phyloP scores from a whole-genome alignment of 768 basidiomycete species.

The Vararia minispora region DNA sequence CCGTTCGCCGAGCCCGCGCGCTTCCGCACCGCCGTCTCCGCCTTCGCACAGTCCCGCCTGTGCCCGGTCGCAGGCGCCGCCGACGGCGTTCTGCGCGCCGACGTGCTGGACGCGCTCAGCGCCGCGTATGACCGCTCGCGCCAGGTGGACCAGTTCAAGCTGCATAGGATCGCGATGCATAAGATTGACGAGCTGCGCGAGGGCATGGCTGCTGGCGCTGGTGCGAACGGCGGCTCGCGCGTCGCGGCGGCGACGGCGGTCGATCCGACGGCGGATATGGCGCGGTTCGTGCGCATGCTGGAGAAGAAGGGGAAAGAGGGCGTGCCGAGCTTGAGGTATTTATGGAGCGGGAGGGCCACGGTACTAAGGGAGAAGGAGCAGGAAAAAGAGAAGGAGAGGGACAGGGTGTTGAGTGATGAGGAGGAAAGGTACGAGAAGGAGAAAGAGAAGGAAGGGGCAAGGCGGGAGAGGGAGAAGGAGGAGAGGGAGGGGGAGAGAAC shows the following conservation, averaged over 20 bases:
- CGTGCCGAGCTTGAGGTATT: conserved; percentile 20
- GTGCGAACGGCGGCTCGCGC: conserved; percentile 10
- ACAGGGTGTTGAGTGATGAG: conserved; percentile 22
- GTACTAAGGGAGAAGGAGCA: conserved; percentile 23
- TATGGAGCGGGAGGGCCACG: conserved; percentile 25
- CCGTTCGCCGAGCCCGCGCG: conserved; percentile 62
- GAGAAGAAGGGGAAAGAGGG: conserved; percentile 24
- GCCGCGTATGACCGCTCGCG: conserved; percentile 35
- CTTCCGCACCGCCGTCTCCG: conserved; percentile 39
- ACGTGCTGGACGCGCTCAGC: conserved; percentile 36
- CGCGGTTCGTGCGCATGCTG: conserved; percentile 35
- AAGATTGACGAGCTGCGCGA: conserved; percentile 45
- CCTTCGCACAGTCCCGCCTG: conserved; percentile 17
- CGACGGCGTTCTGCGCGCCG: conserved; percentile 27
- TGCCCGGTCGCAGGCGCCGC: neutral
- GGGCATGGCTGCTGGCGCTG: conserved; percentile 16
- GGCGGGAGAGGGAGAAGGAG: conserved; percentile 18
- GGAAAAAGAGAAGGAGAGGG: conserved; percentile 26
- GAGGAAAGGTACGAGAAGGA: conserved; percentile 14
- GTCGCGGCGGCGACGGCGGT: conserved; percentile 18
- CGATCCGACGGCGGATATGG: conserved; percentile 41
- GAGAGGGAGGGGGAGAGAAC: conserved; percentile 21
- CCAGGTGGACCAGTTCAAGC: conserved; percentile 43
- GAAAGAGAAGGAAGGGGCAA: conserved; percentile 21
- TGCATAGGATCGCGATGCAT: conserved; percentile 49